Evolutionary conservation across 805 yeast species (phyloP).

Genomic region (Hanseniaspora mollemarum): DNA sequence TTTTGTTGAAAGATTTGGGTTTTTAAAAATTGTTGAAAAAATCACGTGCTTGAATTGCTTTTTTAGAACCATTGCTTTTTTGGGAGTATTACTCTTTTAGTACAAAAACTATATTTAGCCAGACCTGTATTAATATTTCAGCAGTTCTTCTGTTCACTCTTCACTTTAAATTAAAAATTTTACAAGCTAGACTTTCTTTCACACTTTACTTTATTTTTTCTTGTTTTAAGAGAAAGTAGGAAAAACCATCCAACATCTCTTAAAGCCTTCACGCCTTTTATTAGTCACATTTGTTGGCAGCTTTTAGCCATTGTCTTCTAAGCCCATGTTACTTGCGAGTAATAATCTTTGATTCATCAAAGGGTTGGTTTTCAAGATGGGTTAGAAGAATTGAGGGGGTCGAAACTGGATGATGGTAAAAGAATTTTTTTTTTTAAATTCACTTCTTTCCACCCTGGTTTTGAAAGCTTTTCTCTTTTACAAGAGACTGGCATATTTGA

Average conservation of each 20-base stretch:
- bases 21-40: background rate
- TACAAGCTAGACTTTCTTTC: background rate
- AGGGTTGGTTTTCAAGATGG: constrained; percentile 15
- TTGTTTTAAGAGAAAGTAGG: background rate
- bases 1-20: background rate
- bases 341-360: constrained; percentile 10
- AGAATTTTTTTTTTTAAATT: constrained; percentile 15
- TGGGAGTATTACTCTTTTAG: too few relatives aligned
- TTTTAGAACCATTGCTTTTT: background rate
- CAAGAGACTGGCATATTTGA: constrained; percentile 24
- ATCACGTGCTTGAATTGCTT: background rate
- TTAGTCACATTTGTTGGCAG: constrained; percentile 8
- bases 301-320: constrained; percentile 5
- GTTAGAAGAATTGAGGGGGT: constrained; percentile 15
- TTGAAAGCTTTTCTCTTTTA: constrained; percentile 19
- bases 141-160: background rate
- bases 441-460: constrained; percentile 32
- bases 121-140: too few relatives aligned
- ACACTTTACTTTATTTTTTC: background rate
- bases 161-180: background rate
- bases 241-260: constrained; percentile 15
- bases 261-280: constrained; percentile 17
- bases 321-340: constrained; percentile 16
- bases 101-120: too few relatives aligned
- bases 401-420: constrained; percentile 32